Conservation (phyloP, 2,329 filamentous ascomycete species). For the Epicoccum sorghinum region DNA sequence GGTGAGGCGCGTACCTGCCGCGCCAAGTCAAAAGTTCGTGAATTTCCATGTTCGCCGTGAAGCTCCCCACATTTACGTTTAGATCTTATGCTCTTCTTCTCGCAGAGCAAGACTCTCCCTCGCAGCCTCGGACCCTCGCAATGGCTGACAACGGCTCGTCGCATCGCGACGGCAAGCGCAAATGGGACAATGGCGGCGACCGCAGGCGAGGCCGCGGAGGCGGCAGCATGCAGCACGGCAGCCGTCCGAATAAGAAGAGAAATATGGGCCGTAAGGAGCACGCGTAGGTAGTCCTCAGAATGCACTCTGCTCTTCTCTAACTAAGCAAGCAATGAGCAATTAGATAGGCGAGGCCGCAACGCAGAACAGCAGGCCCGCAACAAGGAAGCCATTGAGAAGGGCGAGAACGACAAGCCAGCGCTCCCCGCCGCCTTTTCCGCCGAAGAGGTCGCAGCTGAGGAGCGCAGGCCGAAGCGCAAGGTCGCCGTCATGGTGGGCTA, state of each 20-base stretch:
- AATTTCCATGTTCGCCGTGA: slow-evolving; percentile 20
- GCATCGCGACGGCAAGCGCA: slow-evolving; percentile 41
- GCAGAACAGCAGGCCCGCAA: slow-evolving; percentile 48
- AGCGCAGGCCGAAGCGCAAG: slow-evolving; percentile 90
- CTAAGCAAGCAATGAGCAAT: slow-evolving; percentile 52
- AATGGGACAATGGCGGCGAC: slow-evolving; percentile 33
- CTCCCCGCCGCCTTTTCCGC: slow-evolving; percentile 67
- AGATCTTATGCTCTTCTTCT: slow-evolving; percentile 31
- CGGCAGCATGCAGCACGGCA: slow-evolving; percentile 46
- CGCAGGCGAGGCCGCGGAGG: slow-evolving; percentile 39
- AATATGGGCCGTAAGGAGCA: slow-evolving; percentile 71
- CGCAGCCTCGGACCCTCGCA: slow-evolving; percentile 24
- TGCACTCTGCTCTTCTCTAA: slow-evolving; percentile 39
- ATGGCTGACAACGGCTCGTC: slow-evolving; percentile 34
- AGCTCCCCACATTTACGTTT: slow-evolving; percentile 18
- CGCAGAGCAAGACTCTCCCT: slow-evolving; percentile 28
- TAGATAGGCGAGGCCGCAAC: slow-evolving; percentile 56
- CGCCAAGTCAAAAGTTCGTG: slow-evolving; percentile 28
- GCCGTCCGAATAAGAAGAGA: slow-evolving; percentile 62
- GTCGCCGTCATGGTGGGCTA: slow-evolving; percentile 96
- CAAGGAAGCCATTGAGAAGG: slow-evolving; percentile 46
- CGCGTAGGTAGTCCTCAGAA: slow-evolving; percentile 54
- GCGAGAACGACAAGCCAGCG: slow-evolving; percentile 50
- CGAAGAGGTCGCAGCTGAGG: slow-evolving; percentile 87
- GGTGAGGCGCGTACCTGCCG: slow-evolving; percentile 30